Evolutionary conservation across 495 filamentous ascomycete species (phyloP), one percentile per base, ranked within the genome.

Genomic region (Aspergillus ostianus): DNA sequence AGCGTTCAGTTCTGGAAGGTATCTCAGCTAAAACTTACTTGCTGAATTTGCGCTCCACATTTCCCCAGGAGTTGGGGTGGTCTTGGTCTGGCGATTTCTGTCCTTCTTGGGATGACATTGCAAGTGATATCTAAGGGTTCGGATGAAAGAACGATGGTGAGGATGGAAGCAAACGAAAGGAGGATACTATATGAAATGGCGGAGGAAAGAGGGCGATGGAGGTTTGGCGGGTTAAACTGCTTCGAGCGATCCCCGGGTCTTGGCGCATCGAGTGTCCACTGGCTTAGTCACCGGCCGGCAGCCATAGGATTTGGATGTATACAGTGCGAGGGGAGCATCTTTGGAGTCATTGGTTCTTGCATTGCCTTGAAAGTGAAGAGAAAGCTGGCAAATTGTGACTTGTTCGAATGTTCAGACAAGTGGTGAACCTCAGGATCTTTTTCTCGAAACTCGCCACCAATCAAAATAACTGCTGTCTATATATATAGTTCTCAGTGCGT

Each of bases 41-140:
- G 36, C 66, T 54, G 64, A 79, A 79, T 58, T 75, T 74, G 49
- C 67, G 67, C 63, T 78, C 73, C 32, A 67, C 71, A 13, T 70
- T 73, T 54, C 68, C 62, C 73, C 76, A 79, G 32, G 71, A 60
- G 61, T 71, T 71, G 32, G 65, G 64, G 29, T 72, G 63, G 23
- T 67, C 63, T 21, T 61, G 50, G 17, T 60, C 36, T 23, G 55
- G 50, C 26, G 56, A 48, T 44, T 59, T 41, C 20, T 62, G 56
- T 44, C 61, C 56, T 19, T 58, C 53, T 27, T 59, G 56, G 26
- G 66, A 62, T 26, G 67, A 47, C 63, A 64, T 67, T n/a, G 36
- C 13, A 20, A 50, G 26, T 7, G 10, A 32, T 12, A 8, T 32
- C 8, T 6, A 32, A 32, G 30, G 6, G 10, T 8, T 20, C 17